These are phyloP conservation scores for Chamaecrista fasciculata DNA, from an alignment of 306 rosid species.

Conservation along the genomic window DNA sequence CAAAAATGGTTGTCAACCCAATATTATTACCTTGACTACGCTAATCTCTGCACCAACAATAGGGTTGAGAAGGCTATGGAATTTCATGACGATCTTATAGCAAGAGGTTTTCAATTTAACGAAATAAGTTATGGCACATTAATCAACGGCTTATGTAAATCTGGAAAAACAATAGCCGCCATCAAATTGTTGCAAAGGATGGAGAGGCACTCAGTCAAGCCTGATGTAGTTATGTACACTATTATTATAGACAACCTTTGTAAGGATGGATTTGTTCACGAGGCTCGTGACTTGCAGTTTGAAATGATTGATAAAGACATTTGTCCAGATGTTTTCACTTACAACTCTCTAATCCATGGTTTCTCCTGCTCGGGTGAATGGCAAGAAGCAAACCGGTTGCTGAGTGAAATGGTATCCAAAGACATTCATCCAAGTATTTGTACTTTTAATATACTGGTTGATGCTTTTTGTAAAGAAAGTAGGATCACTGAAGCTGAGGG, in stretches of 20 bases:
- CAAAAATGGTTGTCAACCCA: background rate
- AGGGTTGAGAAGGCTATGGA: background rate
- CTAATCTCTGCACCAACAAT: background rate
- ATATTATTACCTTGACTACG: background rate
- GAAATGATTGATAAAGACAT: constrained; percentile 12
- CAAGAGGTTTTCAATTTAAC: background rate
- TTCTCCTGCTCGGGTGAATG: background rate
- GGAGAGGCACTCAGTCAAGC: background rate
- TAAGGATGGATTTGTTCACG: background rate
- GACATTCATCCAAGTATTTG: background rate
- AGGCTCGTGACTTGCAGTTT: background rate
- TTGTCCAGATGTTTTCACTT: background rate
- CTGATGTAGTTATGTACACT: background rate
- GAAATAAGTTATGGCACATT: background rate
- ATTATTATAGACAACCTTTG: constrained; percentile 8
- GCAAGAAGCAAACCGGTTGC: constrained; percentile 13
- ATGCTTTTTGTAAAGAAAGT: background rate
- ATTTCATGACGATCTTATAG: background rate
- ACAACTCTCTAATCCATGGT: background rate
- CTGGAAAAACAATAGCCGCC: background rate
- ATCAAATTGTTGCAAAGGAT: background rate
- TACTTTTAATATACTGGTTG: constrained; percentile 2
- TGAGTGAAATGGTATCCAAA: constrained; percentile 11
- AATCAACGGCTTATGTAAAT: background rate
- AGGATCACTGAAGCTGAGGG: background rate